Percentiles rank a stretch among this genome's conserved stretches.
phyloP scores from a whole-genome alignment of 768 basidiomycete species.

The Clitopilus passeckerianus region DNA sequence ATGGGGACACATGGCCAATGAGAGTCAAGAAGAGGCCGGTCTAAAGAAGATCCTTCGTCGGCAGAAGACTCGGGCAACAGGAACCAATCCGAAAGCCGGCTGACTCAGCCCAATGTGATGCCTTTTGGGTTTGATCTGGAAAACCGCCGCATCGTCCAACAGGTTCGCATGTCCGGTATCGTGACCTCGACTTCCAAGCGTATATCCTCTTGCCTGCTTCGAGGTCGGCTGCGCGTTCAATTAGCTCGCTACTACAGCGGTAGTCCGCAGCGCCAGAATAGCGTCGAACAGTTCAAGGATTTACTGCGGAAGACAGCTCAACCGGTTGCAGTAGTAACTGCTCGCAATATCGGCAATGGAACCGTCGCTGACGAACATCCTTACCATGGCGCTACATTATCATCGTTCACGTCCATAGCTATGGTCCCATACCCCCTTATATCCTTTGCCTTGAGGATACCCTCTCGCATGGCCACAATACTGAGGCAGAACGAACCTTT shows the following conservation, averaged over 20 bases:
- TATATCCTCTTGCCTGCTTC: background rate
- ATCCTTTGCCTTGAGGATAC: conserved; percentile 84
- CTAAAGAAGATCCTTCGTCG: background rate
- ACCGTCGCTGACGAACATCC: background rate
- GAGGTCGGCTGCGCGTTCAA: conserved; percentile 3
- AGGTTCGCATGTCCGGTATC: background rate
- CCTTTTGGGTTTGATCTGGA: background rate
- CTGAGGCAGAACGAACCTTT: conserved; percentile 26
- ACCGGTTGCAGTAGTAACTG: conserved; percentile 83
- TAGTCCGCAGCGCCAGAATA: conserved; percentile 5
- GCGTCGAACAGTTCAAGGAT: conserved; percentile 34
- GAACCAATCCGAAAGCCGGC: background rate
- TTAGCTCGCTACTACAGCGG: conserved; percentile 4
- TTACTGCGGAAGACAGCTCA: conserved; percentile 77
- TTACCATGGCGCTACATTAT: conserved; percentile 90
- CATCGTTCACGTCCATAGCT: conserved; percentile 89
- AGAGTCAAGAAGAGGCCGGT: background rate
- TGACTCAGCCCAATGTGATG: background rate
- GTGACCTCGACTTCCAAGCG: background rate
- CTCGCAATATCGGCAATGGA: conserved; percentile 35
- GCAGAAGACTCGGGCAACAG: background rate
- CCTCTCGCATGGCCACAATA: conserved; percentile 78
- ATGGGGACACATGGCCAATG: background rate
- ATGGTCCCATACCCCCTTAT: conserved; percentile 87
- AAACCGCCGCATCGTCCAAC: background rate